A percentile compares a stretch with the other conserved stretches of the same genome.
These are phyloP conservation scores for Alternaria angustiovoidea DNA, from an alignment of 2,329 filamentous ascomycete species.

Conservation along the genomic window DNA sequence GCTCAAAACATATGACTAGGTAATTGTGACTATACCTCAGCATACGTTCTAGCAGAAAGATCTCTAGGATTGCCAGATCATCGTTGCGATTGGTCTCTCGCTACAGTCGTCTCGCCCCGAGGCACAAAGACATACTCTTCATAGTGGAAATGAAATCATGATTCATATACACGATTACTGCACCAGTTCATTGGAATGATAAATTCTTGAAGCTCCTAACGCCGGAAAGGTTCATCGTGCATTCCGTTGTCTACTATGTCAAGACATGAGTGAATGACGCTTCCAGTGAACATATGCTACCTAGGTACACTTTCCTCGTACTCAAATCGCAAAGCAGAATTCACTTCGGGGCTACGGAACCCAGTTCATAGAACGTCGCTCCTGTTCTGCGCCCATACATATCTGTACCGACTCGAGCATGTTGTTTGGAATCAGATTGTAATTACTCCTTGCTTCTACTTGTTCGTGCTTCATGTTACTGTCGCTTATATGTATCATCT, in stretches of 20 bases:
- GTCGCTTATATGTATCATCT: slow-evolving; percentile 49
- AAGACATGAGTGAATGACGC: neutral
- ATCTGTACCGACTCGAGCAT: neutral
- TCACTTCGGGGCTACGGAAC: too few relatives aligned
- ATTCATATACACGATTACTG: neutral
- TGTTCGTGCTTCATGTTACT: slow-evolving; percentile 55
- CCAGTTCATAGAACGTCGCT: neutral
- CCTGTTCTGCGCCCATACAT: neutral
- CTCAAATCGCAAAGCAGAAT: neutral
- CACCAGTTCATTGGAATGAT: neutral
- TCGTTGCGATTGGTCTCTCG: neutral
- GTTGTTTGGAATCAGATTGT: slow-evolving; percentile 45
- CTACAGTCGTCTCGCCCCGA: neutral
- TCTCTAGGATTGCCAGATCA: neutral
- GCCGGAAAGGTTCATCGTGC: neutral
- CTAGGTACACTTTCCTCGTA: neutral
- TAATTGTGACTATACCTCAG: neutral
- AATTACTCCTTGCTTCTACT: slow-evolving; percentile 53
- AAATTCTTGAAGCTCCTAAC: neutral
- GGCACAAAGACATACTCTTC: neutral
- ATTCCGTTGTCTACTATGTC: neutral
- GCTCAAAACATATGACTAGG: neutral
- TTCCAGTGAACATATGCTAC: neutral
- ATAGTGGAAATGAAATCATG: neutral
- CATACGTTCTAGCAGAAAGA: neutral